Percentiles rank a stretch among this genome's conserved stretches.
Conservation (phyloP, 192 early-diverging fungal species). For the Backusella parvicylindrica region DNA sequence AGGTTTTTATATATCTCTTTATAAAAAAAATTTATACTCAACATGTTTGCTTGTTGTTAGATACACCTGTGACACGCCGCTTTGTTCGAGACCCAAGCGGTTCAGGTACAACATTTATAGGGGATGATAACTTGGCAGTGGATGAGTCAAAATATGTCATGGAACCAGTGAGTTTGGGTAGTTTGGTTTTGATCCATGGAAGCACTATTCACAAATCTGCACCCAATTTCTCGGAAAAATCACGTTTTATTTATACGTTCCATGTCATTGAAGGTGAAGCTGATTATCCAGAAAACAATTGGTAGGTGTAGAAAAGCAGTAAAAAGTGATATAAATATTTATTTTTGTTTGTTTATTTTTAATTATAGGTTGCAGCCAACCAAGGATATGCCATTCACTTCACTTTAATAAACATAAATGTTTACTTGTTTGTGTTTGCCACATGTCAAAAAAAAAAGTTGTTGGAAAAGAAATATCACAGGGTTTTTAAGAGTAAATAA, state of each 20-base stretch:
- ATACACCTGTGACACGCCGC: conserved; percentile 55
- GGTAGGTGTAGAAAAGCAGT: conserved; percentile 41
- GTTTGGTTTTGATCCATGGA: conserved; percentile 90
- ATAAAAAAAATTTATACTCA: background rate
- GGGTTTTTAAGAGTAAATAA: background rate
- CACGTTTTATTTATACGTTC: conserved; percentile 94
- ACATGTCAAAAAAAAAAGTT: background rate
- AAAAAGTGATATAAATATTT: conserved; percentile 1
- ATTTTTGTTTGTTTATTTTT: background rate
- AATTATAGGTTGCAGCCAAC: conserved; percentile 18
- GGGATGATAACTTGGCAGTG: conserved; percentile 37
- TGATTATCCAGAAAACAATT: conserved; percentile 76
- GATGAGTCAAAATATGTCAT: conserved; percentile 51
- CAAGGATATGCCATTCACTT: conserved; percentile 4
- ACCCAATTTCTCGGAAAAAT: conserved; percentile 70
- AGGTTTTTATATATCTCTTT: conserved; percentile 22
- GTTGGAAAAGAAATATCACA: background rate
- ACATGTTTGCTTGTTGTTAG: conserved; percentile 15
- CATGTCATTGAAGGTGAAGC: conserved; percentile 82
- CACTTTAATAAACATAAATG: background rate
- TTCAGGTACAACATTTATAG: conserved; percentile 57
- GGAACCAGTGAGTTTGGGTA: conserved; percentile 60
- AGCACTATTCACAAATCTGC: conserved; percentile 80
- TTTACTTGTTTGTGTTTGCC: background rate
- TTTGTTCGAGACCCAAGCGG: conserved; percentile 57